A percentile compares a stretch with the other conserved stretches of the same genome.
phyloP scores from a whole-genome alignment of 2,329 filamentous ascomycete genomes.

The Atkinsonella hypoxylon region DNA sequence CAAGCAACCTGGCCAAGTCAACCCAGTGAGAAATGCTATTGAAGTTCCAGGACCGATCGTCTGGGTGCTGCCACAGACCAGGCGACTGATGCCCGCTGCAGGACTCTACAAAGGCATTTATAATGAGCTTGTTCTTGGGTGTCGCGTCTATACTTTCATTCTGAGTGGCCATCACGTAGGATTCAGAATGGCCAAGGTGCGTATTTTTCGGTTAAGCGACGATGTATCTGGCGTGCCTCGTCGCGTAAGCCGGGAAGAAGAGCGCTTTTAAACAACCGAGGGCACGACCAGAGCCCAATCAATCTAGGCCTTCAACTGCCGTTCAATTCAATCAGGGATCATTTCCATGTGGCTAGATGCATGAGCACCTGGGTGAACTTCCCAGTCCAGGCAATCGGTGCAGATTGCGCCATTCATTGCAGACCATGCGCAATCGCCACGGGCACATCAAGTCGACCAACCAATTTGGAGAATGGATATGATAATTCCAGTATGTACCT shows the following conservation, averaged over 20 bases:
- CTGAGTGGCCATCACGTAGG: constrained; percentile 9
- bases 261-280: background rate
- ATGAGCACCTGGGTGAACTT: background rate
- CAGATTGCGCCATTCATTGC: constrained; percentile 1
- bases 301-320: background rate
- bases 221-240: background rate
- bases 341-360: background rate
- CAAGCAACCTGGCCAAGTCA: constrained; percentile 44
- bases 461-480: background rate
- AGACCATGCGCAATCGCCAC: background rate
- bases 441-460: background rate
- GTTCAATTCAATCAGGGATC: background rate
- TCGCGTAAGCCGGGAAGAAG: background rate
- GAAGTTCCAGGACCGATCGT: constrained; percentile 50
- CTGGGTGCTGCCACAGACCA: constrained; percentile 45
- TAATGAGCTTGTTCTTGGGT: constrained; percentile 26
- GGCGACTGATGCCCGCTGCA: constrained; percentile 34
- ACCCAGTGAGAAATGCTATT: constrained; percentile 49
- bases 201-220: background rate
- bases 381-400: background rate
- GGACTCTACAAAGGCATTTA: constrained; percentile 31
- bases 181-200: too few species aligned
- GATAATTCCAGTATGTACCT: too few species aligned
- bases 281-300: too few species aligned
- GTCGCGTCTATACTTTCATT: constrained; percentile 19